These are phyloP conservation scores for Pyrenochaeta sp. DNA, from an alignment of 2,329 filamentous ascomycete species.

Conservation along the genomic window DNA sequence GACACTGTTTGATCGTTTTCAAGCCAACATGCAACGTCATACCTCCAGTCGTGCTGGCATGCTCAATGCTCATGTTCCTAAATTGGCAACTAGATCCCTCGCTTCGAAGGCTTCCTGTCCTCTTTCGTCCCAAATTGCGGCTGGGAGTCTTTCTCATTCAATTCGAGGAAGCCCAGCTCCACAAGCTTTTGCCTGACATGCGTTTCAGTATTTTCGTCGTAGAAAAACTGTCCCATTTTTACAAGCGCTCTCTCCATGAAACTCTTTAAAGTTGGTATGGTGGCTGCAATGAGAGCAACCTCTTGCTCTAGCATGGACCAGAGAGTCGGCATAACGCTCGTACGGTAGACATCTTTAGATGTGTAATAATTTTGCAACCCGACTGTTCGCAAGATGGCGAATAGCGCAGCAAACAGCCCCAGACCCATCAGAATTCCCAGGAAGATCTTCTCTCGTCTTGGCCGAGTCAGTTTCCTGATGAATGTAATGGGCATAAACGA, in stretches of 20 bases:
- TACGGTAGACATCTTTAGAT: constrained; percentile 25
- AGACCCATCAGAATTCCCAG: constrained; percentile 32
- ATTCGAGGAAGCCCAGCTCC: constrained; percentile 19
- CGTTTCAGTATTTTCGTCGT: constrained; percentile 24
- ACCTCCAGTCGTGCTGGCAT: too few relatives aligned
- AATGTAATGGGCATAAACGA: constrained; percentile 31
- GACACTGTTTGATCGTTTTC: too few relatives aligned
- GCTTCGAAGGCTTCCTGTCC: constrained; percentile 6
- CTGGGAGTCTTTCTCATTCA: background rate
- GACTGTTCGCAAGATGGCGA: constrained; percentile 33
- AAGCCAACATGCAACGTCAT: too few relatives aligned
- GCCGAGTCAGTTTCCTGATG: constrained; percentile 28
- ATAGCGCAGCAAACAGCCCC: constrained; percentile 29
- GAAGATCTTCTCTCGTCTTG: constrained; percentile 32
- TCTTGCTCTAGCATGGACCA: constrained; percentile 38
- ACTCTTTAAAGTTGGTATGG: constrained; percentile 35
- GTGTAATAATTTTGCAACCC: constrained; percentile 24
- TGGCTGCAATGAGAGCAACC: constrained; percentile 38
- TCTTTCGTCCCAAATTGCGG: background rate
- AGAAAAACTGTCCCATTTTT: constrained; percentile 25
- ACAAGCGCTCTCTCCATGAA: constrained; percentile 25
- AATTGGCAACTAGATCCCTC: background rate
- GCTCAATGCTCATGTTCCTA: background rate
- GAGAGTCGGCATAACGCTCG: constrained; percentile 26
- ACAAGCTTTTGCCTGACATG: constrained; percentile 19